These are phyloP conservation scores for Vicia faba DNA, from an alignment of 306 rosid genomes.

Conservation along the genomic window DNA sequence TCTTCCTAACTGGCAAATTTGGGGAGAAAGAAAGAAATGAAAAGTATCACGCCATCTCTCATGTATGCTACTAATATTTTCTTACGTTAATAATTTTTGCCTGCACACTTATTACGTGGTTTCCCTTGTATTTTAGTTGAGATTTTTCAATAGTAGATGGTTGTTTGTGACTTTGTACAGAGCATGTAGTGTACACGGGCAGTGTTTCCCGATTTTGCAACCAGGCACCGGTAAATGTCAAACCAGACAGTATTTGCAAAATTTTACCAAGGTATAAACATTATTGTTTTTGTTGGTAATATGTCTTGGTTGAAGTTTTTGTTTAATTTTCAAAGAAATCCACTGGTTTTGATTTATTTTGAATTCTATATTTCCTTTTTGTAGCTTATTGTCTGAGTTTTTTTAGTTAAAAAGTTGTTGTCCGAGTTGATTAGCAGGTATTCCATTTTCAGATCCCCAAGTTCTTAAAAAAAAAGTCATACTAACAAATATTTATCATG, in stretches of 20 bases:
- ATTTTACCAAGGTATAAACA: background rate
- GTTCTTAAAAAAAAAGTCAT: background rate
- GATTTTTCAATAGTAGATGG: background rate
- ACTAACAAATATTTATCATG: too few species aligned
- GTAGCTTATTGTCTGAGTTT: background rate
- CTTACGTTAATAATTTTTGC: conserved; percentile 5
- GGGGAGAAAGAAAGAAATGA: conserved; percentile 16
- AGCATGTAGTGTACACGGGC: background rate
- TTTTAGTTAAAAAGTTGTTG: background rate
- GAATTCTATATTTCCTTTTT: too few species aligned
- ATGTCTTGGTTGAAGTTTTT: background rate
- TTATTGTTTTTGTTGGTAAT: background rate
- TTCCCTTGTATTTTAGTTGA: conserved; percentile 10
- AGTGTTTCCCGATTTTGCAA: background rate
- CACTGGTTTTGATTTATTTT: background rate
- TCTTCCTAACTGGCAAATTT: conserved; percentile 28
- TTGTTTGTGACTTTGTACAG: background rate
- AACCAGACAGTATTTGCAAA: background rate
- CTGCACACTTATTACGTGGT: background rate
- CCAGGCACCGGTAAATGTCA: background rate
- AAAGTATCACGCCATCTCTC: conserved; percentile 7
- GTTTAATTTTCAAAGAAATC: background rate
- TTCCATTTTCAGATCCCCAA: background rate
- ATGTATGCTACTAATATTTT: background rate
- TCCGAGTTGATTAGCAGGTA: background rate